Conservation (phyloP, 106 monocot genomes). For the Chionographis japonica region DNA sequence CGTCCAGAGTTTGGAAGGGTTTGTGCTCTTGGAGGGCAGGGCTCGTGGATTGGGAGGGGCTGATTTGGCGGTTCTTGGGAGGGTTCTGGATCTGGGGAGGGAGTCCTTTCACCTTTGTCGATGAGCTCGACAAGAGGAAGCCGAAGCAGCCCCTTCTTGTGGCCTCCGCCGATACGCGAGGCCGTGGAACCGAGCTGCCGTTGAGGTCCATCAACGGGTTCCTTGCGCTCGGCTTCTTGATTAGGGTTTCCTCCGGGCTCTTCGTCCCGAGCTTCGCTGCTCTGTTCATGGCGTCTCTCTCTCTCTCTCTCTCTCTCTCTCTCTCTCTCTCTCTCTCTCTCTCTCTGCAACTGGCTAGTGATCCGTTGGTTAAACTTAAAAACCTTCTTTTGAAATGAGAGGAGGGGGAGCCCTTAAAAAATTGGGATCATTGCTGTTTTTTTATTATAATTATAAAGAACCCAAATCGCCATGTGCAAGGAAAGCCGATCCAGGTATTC, state of each 20-base stretch:
- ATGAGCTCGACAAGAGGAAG: constrained; percentile 20
- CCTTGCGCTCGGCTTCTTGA: constrained; percentile 16
- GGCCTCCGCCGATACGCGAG: constrained; percentile 14
- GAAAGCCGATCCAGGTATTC: no score
- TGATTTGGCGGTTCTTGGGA: constrained; percentile 10
- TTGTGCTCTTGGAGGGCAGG: background rate
- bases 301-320: background rate
- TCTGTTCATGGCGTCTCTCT: constrained; percentile 26
- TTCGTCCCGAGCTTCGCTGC: constrained; percentile 17
- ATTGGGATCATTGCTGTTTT: no score
- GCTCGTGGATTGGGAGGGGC: constrained; percentile 16
- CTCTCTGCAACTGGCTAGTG: background rate
- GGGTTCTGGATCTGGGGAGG: constrained; percentile 4
- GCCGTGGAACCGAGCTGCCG: background rate
- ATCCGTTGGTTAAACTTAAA: constrained; percentile 4
- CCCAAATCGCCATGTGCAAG: no score
- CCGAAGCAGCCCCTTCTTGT: constrained; percentile 24
- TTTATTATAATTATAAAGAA: no score
- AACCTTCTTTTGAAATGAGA: background rate
- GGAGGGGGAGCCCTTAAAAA: background rate
- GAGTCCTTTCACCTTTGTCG: constrained; percentile 12
- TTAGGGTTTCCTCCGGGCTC: background rate
- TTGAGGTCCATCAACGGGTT: constrained; percentile 43
- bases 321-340: no score
- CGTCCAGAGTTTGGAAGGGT: background rate